phyloP scores from a whole-genome alignment of 805 yeast genomes.

The Metschnikowia lachancei region DNA sequence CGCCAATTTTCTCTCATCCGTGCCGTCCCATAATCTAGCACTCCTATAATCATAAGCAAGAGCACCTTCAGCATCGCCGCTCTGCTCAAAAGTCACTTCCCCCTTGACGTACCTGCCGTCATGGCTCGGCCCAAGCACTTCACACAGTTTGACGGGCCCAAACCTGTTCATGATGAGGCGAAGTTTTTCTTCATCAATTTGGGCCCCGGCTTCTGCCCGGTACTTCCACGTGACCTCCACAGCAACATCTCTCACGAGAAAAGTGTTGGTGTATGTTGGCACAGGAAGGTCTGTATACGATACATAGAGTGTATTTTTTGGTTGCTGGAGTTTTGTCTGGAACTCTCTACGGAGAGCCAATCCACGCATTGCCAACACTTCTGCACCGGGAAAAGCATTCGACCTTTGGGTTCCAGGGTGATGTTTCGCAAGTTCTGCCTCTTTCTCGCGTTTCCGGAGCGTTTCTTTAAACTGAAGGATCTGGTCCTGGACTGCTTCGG shows the following conservation, averaged over 20 bases:
- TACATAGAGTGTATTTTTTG: slow-evolving; percentile 15
- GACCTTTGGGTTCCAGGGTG: no score
- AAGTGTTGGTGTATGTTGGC: slow-evolving; percentile 6
- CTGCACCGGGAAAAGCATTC: slow-evolving; percentile 17
- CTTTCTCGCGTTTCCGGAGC: slow-evolving; percentile 25
- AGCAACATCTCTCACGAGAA: slow-evolving; percentile 1
- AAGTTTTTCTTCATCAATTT: slow-evolving; percentile 34
- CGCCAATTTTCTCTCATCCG: slow-evolving; percentile 44
- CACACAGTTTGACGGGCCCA: slow-evolving; percentile 33
- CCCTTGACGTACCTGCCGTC: slow-evolving; percentile 40
- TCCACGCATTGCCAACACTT: slow-evolving; percentile 31
- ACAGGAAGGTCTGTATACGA: slow-evolving; percentile 23
- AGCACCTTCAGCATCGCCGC: slow-evolving; percentile 34
- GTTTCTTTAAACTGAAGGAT: slow-evolving; percentile 28
- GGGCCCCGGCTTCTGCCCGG: slow-evolving; percentile 32
- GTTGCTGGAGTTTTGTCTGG: slow-evolving; percentile 8
- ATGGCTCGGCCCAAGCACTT: background rate
- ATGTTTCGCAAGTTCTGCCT: background rate
- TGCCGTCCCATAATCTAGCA: slow-evolving; percentile 46
- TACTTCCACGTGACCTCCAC: slow-evolving; percentile 47
- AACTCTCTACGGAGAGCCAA: slow-evolving; percentile 12
- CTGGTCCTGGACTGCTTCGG: slow-evolving; percentile 21
- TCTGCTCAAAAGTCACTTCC: slow-evolving; percentile 28
- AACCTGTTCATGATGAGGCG: slow-evolving; percentile 44
- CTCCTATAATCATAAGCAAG: slow-evolving; percentile 40